These are phyloP conservation scores for Lepiota venenata DNA, from an alignment of 768 basidiomycete genomes.

Conservation along the genomic window DNA sequence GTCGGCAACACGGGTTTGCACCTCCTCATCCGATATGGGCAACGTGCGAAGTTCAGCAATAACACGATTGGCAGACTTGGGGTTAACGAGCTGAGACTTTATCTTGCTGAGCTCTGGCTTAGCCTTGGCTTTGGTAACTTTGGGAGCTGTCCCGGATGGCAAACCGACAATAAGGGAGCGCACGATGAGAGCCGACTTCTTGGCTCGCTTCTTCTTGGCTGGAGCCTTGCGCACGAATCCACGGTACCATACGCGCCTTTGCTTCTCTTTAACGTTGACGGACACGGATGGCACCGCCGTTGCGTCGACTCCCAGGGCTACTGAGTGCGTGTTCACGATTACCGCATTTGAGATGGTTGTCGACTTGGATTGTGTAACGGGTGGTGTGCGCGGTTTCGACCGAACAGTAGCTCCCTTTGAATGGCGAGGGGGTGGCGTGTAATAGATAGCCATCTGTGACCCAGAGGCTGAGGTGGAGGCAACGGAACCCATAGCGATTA, in stretches of 20 bases:
- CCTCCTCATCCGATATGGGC: constrained; percentile 40
- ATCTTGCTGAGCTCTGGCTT: constrained; percentile 57
- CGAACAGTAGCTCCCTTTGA: too few species aligned
- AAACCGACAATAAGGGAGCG: constrained; percentile 70
- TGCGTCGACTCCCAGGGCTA: neutral
- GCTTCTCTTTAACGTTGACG: neutral
- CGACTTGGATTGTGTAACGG: constrained; percentile 16
- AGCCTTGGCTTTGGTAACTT: constrained; percentile 37
- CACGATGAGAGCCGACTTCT: constrained; percentile 58
- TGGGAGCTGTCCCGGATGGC: constrained; percentile 29
- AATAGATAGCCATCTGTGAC: too few species aligned
- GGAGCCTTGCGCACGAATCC: constrained; percentile 20
- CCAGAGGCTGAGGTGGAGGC: too few species aligned
- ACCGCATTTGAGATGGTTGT: neutral
- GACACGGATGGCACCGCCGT: neutral
- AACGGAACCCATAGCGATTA: too few species aligned
- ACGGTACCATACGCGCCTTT: constrained; percentile 2
- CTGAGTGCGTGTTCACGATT: too few species aligned
- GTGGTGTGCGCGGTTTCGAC: too few species aligned
- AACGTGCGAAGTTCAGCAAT: constrained; percentile 67
- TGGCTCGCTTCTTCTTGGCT: constrained; percentile 56
- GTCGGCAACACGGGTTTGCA: constrained; percentile 17
- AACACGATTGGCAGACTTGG: constrained; percentile 66
- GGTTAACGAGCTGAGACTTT: constrained; percentile 63
- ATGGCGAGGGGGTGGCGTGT: too few species aligned